A percentile compares a stretch with the other conserved stretches of the same genome.
phyloP scores from a whole-genome alignment of 768 basidiomycete species.

The Paxillus ammoniavirescens region DNA sequence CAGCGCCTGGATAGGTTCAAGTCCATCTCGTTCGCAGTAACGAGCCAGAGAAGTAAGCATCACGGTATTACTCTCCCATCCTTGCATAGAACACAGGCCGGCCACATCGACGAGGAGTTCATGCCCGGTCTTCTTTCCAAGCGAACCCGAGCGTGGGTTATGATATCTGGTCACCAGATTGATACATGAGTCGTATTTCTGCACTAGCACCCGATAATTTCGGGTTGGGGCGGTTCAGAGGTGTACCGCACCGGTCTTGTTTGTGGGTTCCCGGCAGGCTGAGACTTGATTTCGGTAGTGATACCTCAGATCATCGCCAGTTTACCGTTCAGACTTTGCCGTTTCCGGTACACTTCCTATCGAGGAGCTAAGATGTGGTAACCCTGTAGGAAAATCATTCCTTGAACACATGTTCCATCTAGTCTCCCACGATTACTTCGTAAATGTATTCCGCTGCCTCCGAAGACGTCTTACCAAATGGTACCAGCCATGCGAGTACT shows the following conservation, averaged over 20 bases:
- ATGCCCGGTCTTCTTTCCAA: too few relatives aligned
- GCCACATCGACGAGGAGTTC: too few relatives aligned
- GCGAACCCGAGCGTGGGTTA: too few relatives aligned
- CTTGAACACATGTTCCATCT: slow-evolving; percentile 14
- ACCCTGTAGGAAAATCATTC: slow-evolving; percentile 27
- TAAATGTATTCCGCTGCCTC: slow-evolving; percentile 26
- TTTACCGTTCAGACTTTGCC: slow-evolving; percentile 19
- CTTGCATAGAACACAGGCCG: too few relatives aligned
- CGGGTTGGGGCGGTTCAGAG: background rate
- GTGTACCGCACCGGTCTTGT: slow-evolving; percentile 5
- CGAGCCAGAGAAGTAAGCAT: slow-evolving; percentile 8
- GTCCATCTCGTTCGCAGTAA: background rate
- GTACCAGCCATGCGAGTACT: slow-evolving; percentile 22
- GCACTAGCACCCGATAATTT: too few relatives aligned
- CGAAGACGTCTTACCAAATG: slow-evolving; percentile 33
- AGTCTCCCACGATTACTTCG: slow-evolving; percentile 35
- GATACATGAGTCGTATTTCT: too few relatives aligned
- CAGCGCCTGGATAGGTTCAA: slow-evolving; percentile 11
- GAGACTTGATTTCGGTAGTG: slow-evolving; percentile 5
- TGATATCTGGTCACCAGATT: too few relatives aligned
- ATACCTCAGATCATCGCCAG: slow-evolving; percentile 24
- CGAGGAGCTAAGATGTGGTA: slow-evolving; percentile 29
- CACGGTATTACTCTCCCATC: too few relatives aligned
- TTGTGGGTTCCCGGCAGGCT: slow-evolving; percentile 14
- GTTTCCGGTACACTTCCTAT: slow-evolving; percentile 25